phyloP scores from a whole-genome alignment of 768 basidiomycete species.

The Cystofilobasidium bisporidii region DNA sequence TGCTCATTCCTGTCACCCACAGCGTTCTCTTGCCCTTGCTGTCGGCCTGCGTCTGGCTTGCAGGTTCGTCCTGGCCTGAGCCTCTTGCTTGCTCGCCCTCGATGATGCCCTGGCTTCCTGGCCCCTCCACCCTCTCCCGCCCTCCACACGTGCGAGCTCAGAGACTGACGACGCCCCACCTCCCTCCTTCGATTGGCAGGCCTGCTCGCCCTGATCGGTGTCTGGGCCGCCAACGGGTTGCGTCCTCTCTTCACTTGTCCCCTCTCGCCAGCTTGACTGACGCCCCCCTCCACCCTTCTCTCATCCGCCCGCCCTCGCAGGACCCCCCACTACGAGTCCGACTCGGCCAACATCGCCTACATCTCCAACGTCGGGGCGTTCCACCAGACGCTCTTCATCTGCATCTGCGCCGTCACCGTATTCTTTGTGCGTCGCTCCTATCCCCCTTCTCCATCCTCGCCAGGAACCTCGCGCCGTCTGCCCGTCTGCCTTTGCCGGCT shows the following conservation, averaged over 20 bases:
- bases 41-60: conserved; percentile 34
- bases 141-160: too few relatives aligned
- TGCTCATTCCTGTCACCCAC: not conserved
- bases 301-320: too few relatives aligned
- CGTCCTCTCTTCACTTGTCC: not conserved
- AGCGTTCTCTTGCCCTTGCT: conserved; percentile 26
- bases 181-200: conserved; percentile 13
- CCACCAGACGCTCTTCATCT: conserved; percentile 32
- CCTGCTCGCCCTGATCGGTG: conserved; percentile 34
- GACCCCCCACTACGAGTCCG: conserved; percentile 36
- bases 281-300: too few relatives aligned
- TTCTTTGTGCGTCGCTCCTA: conserved; percentile 26
- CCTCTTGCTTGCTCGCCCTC: too few relatives aligned
- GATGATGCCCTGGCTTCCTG: too few relatives aligned
- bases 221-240: conserved; percentile 33
- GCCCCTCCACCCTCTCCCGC: too few relatives aligned
- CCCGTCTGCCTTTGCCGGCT: too few relatives aligned
- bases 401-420: conserved; percentile 30
- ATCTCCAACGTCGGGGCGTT: conserved; percentile 40
- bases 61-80: not conserved
- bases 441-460: too few relatives aligned
- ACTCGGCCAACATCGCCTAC: conserved; percentile 37
- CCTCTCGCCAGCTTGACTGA: not conserved
- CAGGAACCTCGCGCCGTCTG: too few relatives aligned
- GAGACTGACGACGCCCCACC: not conserved